Conservation (phyloP, 2,329 filamentous ascomycete genomes). For the Harringtonia lauricola region DNA sequence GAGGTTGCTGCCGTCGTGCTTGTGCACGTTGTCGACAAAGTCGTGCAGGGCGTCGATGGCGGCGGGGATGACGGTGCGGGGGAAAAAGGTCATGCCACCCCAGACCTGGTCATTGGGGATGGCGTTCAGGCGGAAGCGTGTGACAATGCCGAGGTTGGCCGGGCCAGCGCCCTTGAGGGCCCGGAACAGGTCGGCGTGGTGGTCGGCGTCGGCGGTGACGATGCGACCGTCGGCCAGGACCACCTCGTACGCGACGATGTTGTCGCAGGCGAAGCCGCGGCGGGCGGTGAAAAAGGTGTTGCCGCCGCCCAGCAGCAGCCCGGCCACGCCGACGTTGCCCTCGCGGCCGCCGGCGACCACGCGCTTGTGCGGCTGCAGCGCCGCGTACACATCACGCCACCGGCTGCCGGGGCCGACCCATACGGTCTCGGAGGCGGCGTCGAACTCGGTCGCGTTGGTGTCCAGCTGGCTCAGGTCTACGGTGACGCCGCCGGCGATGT, state of each 20-base stretch:
- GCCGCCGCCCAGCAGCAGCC: constrained; percentile 24
- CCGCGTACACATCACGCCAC: constrained; percentile 26
- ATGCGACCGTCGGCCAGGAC: constrained; percentile 27
- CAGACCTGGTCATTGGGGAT: constrained; percentile 2
- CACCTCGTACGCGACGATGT: constrained; percentile 23
- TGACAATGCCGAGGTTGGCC: constrained; percentile 26
- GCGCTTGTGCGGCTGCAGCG: constrained; percentile 19
- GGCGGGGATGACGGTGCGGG: neutral
- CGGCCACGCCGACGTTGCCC: constrained; percentile 22
- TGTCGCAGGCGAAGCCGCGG: constrained; percentile 27
- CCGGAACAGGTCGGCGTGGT: constrained; percentile 26
- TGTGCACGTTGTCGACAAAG: constrained; percentile 10
- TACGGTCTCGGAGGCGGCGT: constrained; percentile 18
- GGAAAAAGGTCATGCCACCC: constrained; percentile 4
- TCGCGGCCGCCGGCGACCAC: constrained; percentile 22
- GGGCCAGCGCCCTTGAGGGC: constrained; percentile 31
- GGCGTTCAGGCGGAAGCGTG: constrained; percentile 10
- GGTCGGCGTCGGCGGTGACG: constrained; percentile 22
- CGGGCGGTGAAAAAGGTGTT: constrained; percentile 17
- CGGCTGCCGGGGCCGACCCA: constrained; percentile 22
- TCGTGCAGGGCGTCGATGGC: constrained; percentile 9
- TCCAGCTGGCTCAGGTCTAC: constrained; percentile 24
- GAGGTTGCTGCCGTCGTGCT: constrained; percentile 12
- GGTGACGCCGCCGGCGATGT: constrained; percentile 24
- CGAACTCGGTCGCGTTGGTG: constrained; percentile 18